Evolutionary conservation across 2,329 filamentous ascomycete genomes (phyloP), one percentile per base, ranked within the genome.

Genomic region (Hortaea werneckii): DNA sequence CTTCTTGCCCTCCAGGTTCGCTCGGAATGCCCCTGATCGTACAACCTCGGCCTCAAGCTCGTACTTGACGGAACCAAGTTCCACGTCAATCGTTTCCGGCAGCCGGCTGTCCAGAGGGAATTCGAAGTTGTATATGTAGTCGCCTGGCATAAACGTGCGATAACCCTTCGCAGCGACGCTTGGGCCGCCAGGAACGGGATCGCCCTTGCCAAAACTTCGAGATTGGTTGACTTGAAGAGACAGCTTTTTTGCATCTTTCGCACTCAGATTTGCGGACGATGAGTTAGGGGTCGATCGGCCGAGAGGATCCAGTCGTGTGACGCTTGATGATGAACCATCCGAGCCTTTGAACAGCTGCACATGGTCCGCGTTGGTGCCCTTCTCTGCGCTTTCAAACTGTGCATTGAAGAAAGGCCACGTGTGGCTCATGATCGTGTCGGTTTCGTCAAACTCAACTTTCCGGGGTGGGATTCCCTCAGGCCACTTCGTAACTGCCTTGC

Each of bases 391-490:
- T 50, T 73, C 68, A 51, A 80, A 78, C 52, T 79, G 76, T 41
- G 85, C 83, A 58, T 95, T 94, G 73, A 95, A 98, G 62, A 96
- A 96, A 0, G 84, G 90, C 67, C 87, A 81, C 12, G 81, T 90
- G 59, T 95, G 89, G 37, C 85, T 90, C 66, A 94, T 83, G 49
- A 96, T 75, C 3, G 82, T 86, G 55, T 92, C 85, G 51, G 87
- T 85, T 61, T 96, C 88, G 57, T 80, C 83, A 44, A 87, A 80
- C 37, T 94, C 85, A 1, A 83, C 76, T 65, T 94, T 95, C 47
- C 83, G 76, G 0, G 89, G 88, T 3, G 92, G 90, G 29, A 96
- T 92, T 42, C 88, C 80, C 70, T 96, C 92, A 11, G 92, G 90
- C 92, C 92, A 98, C 61, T 95, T 88, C 1, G 92, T 96, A 52